phyloP scores from a whole-genome alignment of 495 filamentous ascomycete species.

The Cetradonia linearis region DNA sequence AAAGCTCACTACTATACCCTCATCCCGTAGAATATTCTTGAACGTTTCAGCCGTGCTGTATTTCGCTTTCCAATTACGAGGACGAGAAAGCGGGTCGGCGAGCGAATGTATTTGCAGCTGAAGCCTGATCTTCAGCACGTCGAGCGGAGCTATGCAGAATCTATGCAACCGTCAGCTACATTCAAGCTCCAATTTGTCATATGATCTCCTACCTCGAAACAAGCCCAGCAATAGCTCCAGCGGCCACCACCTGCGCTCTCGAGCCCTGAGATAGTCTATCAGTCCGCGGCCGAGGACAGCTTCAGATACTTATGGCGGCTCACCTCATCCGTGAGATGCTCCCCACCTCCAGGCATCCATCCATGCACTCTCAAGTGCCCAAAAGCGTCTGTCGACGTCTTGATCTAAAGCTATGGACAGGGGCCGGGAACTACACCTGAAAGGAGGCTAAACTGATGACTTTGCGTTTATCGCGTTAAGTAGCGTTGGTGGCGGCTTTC shows the following conservation, averaged over 20 bases:
- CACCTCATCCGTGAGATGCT: conserved; percentile 85
- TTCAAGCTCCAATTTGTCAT: neutral
- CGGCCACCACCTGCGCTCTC: conserved; percentile 65
- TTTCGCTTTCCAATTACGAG: conserved; percentile 55
- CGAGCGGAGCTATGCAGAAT: conserved; percentile 84
- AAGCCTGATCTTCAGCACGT: conserved; percentile 94
- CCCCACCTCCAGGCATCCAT: conserved; percentile 66
- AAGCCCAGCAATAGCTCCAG: conserved; percentile 80
- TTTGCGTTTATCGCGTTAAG: neutral
- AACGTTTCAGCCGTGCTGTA: conserved; percentile 73
- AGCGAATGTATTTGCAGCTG: conserved; percentile 80
- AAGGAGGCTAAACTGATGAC: neutral
- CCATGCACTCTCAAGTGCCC: conserved; percentile 14
- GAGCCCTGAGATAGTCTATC: conserved; percentile 51
- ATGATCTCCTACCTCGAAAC: conserved; percentile 55
- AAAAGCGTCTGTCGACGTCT: neutral
- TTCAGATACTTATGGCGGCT: conserved; percentile 17
- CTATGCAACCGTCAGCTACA: conserved; percentile 30
- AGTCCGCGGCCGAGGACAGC: neutral
- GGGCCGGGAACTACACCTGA: neutral
- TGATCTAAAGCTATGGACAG: too few species aligned
- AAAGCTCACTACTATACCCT: conserved; percentile 59
- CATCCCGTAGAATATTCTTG: conserved; percentile 59
- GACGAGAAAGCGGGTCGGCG: conserved; percentile 50
- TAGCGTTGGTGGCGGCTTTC: neutral